Conservation (phyloP, 371 early-diverging fungal genomes). For the Mucor lusitanicus region DNA sequence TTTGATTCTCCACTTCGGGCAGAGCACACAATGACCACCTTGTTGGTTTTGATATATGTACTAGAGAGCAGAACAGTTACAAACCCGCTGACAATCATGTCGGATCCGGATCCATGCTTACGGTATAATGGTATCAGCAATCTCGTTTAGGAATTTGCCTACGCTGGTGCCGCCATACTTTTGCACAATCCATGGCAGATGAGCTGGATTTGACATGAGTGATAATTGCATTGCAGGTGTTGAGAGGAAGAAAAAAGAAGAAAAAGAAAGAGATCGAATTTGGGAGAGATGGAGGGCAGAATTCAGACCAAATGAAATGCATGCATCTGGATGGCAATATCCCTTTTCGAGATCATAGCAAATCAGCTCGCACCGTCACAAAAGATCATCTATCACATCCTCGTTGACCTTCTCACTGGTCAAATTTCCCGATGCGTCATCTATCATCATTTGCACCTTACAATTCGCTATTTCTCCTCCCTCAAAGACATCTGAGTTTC, state of each 20-base stretch:
- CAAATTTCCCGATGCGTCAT: constrained; percentile 10
- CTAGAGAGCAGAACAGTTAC: constrained; percentile 12
- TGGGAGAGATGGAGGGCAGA: neutral
- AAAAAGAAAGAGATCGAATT: neutral
- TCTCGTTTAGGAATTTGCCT: constrained; percentile 73
- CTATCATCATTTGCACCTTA: constrained; percentile 5
- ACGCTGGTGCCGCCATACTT: constrained; percentile 92
- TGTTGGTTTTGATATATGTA: constrained; percentile 48
- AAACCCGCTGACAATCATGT: neutral
- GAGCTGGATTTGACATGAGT: constrained; percentile 18
- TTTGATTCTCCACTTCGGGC: constrained; percentile 82
- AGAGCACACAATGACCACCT: constrained; percentile 81
- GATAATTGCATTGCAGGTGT: constrained; percentile 12
- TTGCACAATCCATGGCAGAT: constrained; percentile 72
- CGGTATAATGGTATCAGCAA: constrained; percentile 61
- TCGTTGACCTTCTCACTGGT: constrained; percentile 12
- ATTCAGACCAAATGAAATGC: neutral
- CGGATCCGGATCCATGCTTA: constrained; percentile 27
- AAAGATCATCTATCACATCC: constrained; percentile 17
- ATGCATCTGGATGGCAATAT: neutral
- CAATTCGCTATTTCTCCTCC: neutral
- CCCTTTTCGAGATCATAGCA: constrained; percentile 9
- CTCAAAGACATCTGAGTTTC: neutral
- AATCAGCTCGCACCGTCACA: constrained; percentile 23
- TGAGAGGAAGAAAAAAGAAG: neutral